A percentile compares a stretch with the other conserved stretches of the same genome.
Evolutionary conservation across 768 basidiomycete genomes (phyloP).

Genomic region (Hydnomerulius pinastri): DNA sequence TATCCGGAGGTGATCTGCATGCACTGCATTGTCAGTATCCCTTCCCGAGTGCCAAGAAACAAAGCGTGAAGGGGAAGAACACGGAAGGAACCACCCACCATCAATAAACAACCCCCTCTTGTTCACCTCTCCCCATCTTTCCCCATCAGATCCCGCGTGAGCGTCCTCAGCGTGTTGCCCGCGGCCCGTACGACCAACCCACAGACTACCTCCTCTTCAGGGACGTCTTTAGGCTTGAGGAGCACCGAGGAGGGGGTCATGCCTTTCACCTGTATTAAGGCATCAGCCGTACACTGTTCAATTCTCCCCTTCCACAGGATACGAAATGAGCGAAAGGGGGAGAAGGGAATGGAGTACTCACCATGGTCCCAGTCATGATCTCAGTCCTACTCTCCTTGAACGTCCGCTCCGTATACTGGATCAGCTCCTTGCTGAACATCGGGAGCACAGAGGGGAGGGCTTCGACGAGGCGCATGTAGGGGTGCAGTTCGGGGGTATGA

Average conservation of each 20-base stretch:
- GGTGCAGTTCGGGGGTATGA: slow-evolving; percentile 98
- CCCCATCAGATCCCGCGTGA: slow-evolving; percentile 66
- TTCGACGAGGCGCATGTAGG: slow-evolving; percentile 89
- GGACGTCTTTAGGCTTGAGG: slow-evolving; percentile 90
- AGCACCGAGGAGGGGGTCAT: slow-evolving; percentile 82
- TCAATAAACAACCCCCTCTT: slow-evolving; percentile 88
- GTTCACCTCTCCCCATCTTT: slow-evolving; percentile 76
- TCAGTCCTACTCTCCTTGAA: slow-evolving; percentile 99
- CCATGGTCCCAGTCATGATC: slow-evolving; percentile 98
- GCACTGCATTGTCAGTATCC: background rate
- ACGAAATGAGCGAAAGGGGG: background rate
- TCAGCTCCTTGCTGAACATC: slow-evolving; percentile 90
- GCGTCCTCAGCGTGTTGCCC: slow-evolving; percentile 54
- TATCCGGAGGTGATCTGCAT: slow-evolving; percentile 75
- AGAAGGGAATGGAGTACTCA: slow-evolving; percentile 33
- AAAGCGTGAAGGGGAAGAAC: slow-evolving; percentile 28
- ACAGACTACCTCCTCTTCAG: slow-evolving; percentile 84
- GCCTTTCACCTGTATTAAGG: slow-evolving; percentile 30
- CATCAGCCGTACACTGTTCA: too few relatives aligned
- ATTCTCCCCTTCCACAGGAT: background rate
- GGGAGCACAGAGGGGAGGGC: slow-evolving; percentile 95
- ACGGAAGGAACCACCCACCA: too few relatives aligned
- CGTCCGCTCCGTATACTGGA: slow-evolving; percentile 85
- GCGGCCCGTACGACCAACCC: slow-evolving; percentile 95
- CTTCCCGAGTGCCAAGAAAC: background rate